Evolutionary conservation across 148 eudicot genomes (phyloP).

Genomic region (Bassia scoparia): DNA sequence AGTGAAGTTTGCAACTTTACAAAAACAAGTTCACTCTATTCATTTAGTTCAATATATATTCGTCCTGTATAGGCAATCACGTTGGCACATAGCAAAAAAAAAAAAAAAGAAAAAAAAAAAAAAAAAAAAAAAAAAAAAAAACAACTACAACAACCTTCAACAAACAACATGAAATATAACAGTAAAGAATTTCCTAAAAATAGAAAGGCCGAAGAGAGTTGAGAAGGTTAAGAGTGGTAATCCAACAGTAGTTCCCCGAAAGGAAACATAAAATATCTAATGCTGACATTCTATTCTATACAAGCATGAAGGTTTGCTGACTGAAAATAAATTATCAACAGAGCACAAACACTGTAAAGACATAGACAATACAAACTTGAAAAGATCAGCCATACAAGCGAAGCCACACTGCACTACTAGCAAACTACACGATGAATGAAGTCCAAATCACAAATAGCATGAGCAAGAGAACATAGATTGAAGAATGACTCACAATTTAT

Average conservation of each 20-base stretch:
- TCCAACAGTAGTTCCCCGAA: not conserved
- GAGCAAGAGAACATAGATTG: not conserved
- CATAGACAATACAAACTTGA: not conserved
- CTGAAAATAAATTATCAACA: not conserved
- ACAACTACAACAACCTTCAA: too few species aligned
- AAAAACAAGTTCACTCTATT: too few species aligned
- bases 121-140: too few species aligned
- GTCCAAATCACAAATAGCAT: not conserved
- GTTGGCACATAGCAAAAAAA: not conserved
- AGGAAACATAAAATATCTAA: not conserved
- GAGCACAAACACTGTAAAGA: conserved; percentile 1
- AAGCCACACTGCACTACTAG: not conserved
- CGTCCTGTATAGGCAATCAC: too few species aligned
- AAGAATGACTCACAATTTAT: not conserved
- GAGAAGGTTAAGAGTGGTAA: not conserved
- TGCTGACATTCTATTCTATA: not conserved
- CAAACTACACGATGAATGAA: conserved; percentile 7
- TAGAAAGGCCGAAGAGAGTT: not conserved
- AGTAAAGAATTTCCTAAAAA: not conserved
- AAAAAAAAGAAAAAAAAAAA: too few species aligned
- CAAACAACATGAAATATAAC: not conserved
- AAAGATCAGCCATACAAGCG: not conserved
- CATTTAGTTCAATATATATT: too few species aligned
- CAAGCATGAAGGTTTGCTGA: not conserved
- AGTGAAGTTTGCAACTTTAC: not conserved